Base-by-base conservation (phyloP, 2,329 filamentous ascomycete genomes). In the Fusarium hostae region DNA sequence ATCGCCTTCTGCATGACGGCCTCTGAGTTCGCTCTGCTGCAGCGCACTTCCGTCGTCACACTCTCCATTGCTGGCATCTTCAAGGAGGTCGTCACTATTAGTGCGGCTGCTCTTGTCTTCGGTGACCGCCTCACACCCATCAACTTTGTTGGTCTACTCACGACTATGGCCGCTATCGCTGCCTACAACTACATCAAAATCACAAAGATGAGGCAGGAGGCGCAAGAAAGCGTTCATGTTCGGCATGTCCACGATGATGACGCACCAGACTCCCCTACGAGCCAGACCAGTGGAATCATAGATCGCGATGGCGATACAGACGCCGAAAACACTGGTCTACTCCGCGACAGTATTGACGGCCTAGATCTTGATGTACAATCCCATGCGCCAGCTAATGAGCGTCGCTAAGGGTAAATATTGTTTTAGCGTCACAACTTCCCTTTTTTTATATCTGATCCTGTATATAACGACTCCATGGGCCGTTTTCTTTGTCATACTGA, bases 1-100 rank as follows among this genome's bases (percentile, higher is more conserved):
- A 91, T 99, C 57, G 96, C 96, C 4, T 99, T 99, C 80, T 88
- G 94, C 70, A 99, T 99, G 96, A 98, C 97, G 22, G 90, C 94
- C 0, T 95, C 94, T 59, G 96, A 99, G 82, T 99, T 98, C 80
- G 95, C 96, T 58, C 88, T 99, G 68, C 88, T 99, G 73, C 92
- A 98, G 84, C 93, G 96, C 51, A 98, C 95, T 1, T 97, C 93
- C 3, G 96, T 99, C 58, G 96, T 99, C 56, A 98, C 96, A 0
- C 87, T 99, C 48, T 97, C 93, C 56, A 98, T 99, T 75, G 97
- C 95, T 70, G 96, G 96, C 68, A 98, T 99, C 69, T 98, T 99
- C 86, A 99, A 99, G 81, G 96, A 99, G 83, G 96, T 98, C 43
- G 91, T 99, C 60, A 99, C 96, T 18, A 98, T 99, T 77, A 91